Evolutionary conservation across 2,329 filamentous ascomycete species (phyloP).

Genomic region (Verticillium zaregamsianum): DNA sequence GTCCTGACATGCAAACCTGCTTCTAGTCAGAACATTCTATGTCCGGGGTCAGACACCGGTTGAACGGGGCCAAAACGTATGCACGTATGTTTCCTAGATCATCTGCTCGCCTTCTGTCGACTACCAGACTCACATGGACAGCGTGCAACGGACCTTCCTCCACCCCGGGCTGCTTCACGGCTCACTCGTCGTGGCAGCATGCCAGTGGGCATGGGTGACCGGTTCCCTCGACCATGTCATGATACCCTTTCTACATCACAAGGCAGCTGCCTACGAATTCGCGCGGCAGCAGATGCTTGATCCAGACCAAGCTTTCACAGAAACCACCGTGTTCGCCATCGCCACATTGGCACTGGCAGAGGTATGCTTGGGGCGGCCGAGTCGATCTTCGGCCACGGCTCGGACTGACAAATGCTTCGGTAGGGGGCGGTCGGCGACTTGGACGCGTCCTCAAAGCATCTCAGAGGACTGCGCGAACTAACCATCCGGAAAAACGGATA

Average conservation of each 20-base stretch:
- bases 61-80: constrained; percentile 27
- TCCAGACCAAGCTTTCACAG: constrained; percentile 30
- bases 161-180: constrained; percentile 42
- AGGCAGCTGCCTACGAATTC: constrained; percentile 41
- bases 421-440: constrained; percentile 38
- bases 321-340: constrained; percentile 38
- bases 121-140: constrained; percentile 15
- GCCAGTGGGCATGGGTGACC: constrained; percentile 42
- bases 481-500: constrained; percentile 16
- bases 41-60: constrained; percentile 36
- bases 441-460: constrained; percentile 37
- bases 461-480: constrained; percentile 32
- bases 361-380: constrained; percentile 19
- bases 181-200: constrained; percentile 38
- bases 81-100: constrained; percentile 21
- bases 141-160: constrained; percentile 37
- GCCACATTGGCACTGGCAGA: constrained; percentile 39
- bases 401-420: background rate
- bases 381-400: background rate
- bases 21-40: constrained; percentile 33
- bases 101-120: background rate
- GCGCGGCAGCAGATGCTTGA: constrained; percentile 37
- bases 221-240: constrained; percentile 39
- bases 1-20: background rate
- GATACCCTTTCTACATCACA: constrained; percentile 41